phyloP scores from a whole-genome alignment of 1,284 basidiomycete genomes.

The Apiotrichum porosum region DNA sequence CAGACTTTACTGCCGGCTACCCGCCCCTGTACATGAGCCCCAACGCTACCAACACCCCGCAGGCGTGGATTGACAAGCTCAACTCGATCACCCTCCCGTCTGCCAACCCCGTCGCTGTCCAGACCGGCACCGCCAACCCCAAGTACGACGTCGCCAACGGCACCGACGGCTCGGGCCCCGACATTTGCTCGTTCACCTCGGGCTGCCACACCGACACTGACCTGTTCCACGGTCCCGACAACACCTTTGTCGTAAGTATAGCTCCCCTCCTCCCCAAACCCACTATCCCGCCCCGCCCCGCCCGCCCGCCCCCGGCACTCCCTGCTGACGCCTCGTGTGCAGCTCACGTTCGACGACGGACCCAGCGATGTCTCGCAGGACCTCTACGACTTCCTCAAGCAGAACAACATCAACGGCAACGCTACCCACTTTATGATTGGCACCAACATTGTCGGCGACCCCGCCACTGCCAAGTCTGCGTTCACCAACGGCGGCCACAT shows the following conservation, averaged over 20 bases:
- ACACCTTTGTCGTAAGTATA: slow-evolving; percentile 34
- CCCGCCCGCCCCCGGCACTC: no score
- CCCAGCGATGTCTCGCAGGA: slow-evolving; percentile 51
- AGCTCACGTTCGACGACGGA: slow-evolving; percentile 53
- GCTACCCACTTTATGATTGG: slow-evolving; percentile 55
- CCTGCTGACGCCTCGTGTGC: no score
- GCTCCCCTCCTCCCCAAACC: no score
- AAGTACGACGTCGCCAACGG: background rate
- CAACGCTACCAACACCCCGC: slow-evolving; percentile 16
- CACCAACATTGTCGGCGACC: slow-evolving; percentile 55
- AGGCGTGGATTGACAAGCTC: slow-evolving; percentile 27
- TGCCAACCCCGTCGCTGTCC: slow-evolving; percentile 10
- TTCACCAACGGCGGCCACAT: slow-evolving; percentile 51
- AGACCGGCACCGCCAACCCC: slow-evolving; percentile 16
- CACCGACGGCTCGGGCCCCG: slow-evolving; percentile 15
- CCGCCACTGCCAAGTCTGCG: slow-evolving; percentile 50
- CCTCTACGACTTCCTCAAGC: slow-evolving; percentile 53
- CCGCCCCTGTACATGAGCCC: slow-evolving; percentile 12
- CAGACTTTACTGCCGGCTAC: slow-evolving; percentile 19
- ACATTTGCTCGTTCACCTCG: slow-evolving; percentile 46
- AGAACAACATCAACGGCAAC: slow-evolving; percentile 50
- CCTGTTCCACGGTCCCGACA: slow-evolving; percentile 32
- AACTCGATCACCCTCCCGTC: slow-evolving; percentile 9
- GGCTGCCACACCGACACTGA: slow-evolving; percentile 35
- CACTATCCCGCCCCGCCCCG: no score